Percentiles rank a stretch among this genome's conserved stretches.
Evolutionary conservation across 345 rosid genomes (phyloP).

Genomic region (Clausena lansium): DNA sequence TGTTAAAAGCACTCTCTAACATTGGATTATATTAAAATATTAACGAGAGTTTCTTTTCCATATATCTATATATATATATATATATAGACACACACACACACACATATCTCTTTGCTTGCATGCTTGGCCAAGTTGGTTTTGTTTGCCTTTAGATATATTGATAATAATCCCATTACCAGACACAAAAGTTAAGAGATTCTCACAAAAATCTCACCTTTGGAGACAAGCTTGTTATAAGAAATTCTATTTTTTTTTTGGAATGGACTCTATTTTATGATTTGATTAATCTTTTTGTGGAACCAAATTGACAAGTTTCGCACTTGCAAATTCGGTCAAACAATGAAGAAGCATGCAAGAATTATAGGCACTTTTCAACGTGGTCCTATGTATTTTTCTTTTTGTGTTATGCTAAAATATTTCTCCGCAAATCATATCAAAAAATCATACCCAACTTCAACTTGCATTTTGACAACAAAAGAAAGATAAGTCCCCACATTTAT

Average conservation of each 20-base stretch:
- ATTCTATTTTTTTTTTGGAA: background rate
- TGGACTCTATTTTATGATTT: background rate
- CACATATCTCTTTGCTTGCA: too few species aligned
- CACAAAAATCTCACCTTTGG: background rate
- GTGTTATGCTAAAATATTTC: slow-evolving; percentile 7
- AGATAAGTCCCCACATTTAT: slow-evolving; percentile 34
- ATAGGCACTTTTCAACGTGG: slow-evolving; percentile 1
- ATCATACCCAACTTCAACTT: slow-evolving; percentile 37
- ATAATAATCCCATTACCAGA: slow-evolving; percentile 4
- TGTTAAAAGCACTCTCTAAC: background rate
- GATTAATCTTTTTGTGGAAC: background rate
- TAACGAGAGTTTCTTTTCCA: too few species aligned
- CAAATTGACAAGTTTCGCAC: background rate
- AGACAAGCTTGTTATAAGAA: slow-evolving; percentile 13
- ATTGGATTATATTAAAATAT: background rate
- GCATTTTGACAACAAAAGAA: slow-evolving; percentile 27
- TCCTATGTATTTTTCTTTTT: slow-evolving; percentile 14
- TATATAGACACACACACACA: too few species aligned
- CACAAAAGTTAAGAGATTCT: slow-evolving; percentile 7
- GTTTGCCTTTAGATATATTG: background rate
- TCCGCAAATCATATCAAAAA: slow-evolving; percentile 3
- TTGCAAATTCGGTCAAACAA: slow-evolving; percentile 18
- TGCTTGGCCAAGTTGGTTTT: background rate
- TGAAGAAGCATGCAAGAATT: background rate
- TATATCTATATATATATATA: background rate